Conservation (phyloP, 164 flowering plant species). For the Brasenia schreberi region DNA sequence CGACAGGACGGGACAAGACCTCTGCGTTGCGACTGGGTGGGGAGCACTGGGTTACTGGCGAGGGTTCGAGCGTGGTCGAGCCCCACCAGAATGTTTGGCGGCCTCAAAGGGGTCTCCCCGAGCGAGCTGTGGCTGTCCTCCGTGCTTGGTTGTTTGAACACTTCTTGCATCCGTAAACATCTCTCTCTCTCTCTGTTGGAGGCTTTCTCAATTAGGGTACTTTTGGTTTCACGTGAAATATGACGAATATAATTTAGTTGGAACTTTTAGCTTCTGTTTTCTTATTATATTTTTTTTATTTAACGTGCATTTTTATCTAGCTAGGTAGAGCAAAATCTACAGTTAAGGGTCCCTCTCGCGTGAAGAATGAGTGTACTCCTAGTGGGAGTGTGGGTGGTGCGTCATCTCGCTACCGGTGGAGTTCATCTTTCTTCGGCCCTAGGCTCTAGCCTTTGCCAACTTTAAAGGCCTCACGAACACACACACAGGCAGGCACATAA, state of each 20-base stretch:
- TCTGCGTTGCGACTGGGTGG: slow-evolving; percentile 17
- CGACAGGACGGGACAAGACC: slow-evolving; percentile 19
- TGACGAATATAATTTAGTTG: background rate
- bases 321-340: background rate
- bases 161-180: slow-evolving; percentile 80
- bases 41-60: slow-evolving; percentile 25
- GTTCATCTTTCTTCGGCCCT: background rate
- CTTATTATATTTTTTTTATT: background rate
- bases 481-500: no score
- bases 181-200: background rate
- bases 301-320: background rate
- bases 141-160: slow-evolving; percentile 84
- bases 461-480: no score
- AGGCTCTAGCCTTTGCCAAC: background rate
- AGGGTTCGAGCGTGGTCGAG: slow-evolving; percentile 27
- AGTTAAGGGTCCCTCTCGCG: background rate
- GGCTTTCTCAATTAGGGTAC: background rate
- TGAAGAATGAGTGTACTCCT: background rate
- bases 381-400: background rate
- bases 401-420: background rate
- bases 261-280: background rate
- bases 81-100: slow-evolving; percentile 65
- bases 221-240: background rate
- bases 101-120: slow-evolving; percentile 89
- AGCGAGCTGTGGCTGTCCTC: slow-evolving; percentile 72